A percentile compares a stretch with the other conserved stretches of the same genome.
Evolutionary conservation across 495 filamentous ascomycete species (phyloP).

Genomic region (Aspergillus incahuasiensis): DNA sequence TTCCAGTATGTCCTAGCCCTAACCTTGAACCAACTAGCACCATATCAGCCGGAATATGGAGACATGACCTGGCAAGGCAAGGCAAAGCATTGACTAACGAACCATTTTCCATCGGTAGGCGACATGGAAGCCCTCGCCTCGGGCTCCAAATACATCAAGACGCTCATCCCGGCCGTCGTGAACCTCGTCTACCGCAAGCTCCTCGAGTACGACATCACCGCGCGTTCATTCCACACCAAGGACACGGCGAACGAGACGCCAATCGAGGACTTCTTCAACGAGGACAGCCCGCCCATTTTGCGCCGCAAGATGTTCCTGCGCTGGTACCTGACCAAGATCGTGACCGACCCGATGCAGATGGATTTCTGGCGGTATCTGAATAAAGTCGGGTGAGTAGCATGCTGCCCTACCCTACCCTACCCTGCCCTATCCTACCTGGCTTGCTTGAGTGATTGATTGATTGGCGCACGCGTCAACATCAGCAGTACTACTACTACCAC

Average conservation of each 20-base stretch:
- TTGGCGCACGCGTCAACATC: too few species aligned
- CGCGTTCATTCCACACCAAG: slow-evolving; percentile 61
- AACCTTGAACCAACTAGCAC: too few species aligned
- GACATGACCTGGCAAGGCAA: neutral
- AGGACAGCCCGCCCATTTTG: slow-evolving; percentile 64
- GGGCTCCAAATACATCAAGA: slow-evolving; percentile 69
- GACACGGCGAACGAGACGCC: slow-evolving; percentile 59
- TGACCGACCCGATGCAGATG: slow-evolving; percentile 64
- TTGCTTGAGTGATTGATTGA: too few species aligned
- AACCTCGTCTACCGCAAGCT: slow-evolving; percentile 78
- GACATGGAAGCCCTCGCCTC: slow-evolving; percentile 62
- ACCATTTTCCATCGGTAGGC: slow-evolving; percentile 28
- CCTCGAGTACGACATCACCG: slow-evolving; percentile 70
- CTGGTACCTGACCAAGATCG: slow-evolving; percentile 64
- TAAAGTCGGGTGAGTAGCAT: slow-evolving; percentile 57
- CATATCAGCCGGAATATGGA: too few species aligned
- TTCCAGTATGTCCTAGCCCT: slow-evolving; percentile 44
- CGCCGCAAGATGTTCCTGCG: slow-evolving; percentile 74
- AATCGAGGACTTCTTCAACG: slow-evolving; percentile 55
- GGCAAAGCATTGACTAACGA: neutral
- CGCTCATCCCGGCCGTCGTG: slow-evolving; percentile 60
- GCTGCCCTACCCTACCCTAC: too few species aligned
- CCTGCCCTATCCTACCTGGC: too few species aligned
- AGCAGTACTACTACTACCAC: too few species aligned
- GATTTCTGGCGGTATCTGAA: slow-evolving; percentile 76